Evolutionary conservation across 148 eudicot species (phyloP).

Genomic region (Euryodendron excelsum): DNA sequence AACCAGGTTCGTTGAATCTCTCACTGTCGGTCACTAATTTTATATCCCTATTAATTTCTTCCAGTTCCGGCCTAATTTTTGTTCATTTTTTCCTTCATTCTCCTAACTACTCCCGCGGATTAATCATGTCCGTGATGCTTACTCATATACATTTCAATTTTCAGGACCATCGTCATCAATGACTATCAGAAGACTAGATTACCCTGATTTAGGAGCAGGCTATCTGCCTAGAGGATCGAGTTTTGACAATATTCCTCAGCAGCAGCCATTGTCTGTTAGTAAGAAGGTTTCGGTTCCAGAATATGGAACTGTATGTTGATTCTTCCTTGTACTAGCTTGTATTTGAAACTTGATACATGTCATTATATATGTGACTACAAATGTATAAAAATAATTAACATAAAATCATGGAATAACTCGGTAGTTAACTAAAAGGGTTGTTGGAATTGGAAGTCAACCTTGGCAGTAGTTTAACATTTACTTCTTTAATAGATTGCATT

Average conservation of each 20-base stretch:
- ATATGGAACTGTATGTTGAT: conserved; percentile 6
- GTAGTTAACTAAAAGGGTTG: neutral
- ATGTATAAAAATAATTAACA: neutral
- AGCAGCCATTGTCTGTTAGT: conserved; percentile 1
- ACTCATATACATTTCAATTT: neutral
- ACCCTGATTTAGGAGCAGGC: conserved; percentile 11
- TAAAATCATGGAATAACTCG: neutral
- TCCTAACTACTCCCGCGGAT: neutral
- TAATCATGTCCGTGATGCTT: too few relatives aligned
- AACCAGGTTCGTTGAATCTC: conserved; percentile 5
- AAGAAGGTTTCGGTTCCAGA: neutral
- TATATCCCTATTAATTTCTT: too few relatives aligned
- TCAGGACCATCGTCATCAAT: conserved; percentile 11
- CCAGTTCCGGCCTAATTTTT: neutral
- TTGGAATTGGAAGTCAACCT: neutral
- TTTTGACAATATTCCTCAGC: neutral
- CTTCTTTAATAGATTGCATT: neutral
- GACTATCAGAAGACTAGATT: conserved; percentile 12
- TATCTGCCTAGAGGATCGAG: neutral
- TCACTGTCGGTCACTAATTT: neutral
- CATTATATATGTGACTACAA: neutral
- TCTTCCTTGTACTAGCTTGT: neutral
- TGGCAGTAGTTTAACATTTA: neutral
- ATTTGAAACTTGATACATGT: neutral
- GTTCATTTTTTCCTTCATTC: neutral